Base-by-base conservation (phyloP, 768 basidiomycete genomes). In the Boletales sp. region DNA sequence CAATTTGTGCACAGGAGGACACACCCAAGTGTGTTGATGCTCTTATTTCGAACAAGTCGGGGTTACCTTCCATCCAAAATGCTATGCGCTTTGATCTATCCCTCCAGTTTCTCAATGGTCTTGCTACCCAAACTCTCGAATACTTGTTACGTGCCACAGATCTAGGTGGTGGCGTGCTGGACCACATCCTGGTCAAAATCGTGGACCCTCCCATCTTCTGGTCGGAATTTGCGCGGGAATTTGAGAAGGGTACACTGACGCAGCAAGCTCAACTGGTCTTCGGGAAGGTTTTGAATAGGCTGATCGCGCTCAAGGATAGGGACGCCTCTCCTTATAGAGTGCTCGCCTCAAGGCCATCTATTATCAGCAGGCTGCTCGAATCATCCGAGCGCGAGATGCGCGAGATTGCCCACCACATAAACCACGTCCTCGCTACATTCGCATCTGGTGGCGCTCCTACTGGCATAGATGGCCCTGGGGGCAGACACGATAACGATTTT, bases 401-500 rank as follows among this genome's bases (percentile, higher is more conserved):
- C 13, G 51, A 65, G 8, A 53, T 69, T 11, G 78, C 70, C 0
- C 64, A 74, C n/a, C 72, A 71, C 37, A 72, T 81, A 52, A 71
- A 76, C 34, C 63, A 75, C 31, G 56, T 74, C 33, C 50, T 75
- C 12, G 58, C 63, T 14, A 57, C 69, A 7, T 61, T 61, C 51
- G 58, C 58, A 19, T 46, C 64, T 10, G 62, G 61, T 17, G 55
- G 60, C 11, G 31, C 55, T 17, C 44, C 53, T n/a, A 53, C 54
- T 31, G 63, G 51, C 17, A 28, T 44, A 7, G 54, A 49, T 31
- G 64, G 66, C 10, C 80, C 86, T 0, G 86, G 86, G 0, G 86
- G 84, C 3, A 72, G 86, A 6, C 86, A 87, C 50, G 83, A 86
- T 57, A 88, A 88, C 44, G 86, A 88, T 59, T 79, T 78, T 41